Percentiles rank a stretch among this genome's conserved stretches.
phyloP scores from a whole-genome alignment of 75 land plant genomes.

The Picea sitchensis region DNA sequence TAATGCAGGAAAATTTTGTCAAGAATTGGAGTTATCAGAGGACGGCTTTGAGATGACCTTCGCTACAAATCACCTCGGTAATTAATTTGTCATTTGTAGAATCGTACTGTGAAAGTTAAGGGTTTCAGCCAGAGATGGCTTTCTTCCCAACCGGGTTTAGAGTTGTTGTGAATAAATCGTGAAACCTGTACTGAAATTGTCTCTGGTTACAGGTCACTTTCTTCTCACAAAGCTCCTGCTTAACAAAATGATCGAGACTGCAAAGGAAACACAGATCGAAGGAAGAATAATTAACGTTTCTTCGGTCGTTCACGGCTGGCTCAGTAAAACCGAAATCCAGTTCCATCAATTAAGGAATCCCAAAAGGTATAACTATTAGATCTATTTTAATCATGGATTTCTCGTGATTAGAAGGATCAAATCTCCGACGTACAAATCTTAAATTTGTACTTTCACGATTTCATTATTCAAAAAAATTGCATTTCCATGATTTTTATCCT shows the following conservation, averaged over 20 bases:
- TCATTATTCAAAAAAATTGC: too few relatives aligned
- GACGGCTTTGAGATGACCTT: slow-evolving; percentile 85
- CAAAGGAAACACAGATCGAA: slow-evolving; percentile 41
- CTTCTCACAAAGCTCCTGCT: slow-evolving; percentile 57
- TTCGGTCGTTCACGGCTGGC: slow-evolving; percentile 68
- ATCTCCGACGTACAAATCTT: too few relatives aligned
- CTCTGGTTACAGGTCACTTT: slow-evolving; percentile 55
- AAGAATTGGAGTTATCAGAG: slow-evolving; percentile 43
- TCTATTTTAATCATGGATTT: too few relatives aligned
- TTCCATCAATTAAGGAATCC: slow-evolving; percentile 41
- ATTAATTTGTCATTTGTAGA: not conserved
- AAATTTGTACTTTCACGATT: too few relatives aligned
- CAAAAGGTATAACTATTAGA: slow-evolving; percentile 17
- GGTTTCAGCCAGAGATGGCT: not conserved
- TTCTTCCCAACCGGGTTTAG: not conserved
- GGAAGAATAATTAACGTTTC: slow-evolving; percentile 81
- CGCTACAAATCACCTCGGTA: slow-evolving; percentile 81
- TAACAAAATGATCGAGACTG: slow-evolving; percentile 68
- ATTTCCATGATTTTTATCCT: too few relatives aligned
- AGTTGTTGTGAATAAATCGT: not conserved
- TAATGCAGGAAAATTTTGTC: slow-evolving; percentile 69
- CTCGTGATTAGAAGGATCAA: too few relatives aligned
- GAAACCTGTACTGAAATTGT: not conserved
- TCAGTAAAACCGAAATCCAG: slow-evolving; percentile 25
- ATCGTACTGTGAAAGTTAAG: not conserved